Percentiles rank a stretch among this genome's conserved stretches.
These are phyloP conservation scores for Corylus heterophylla DNA, from an alignment of 306 rosid species.

Conservation along the genomic window DNA sequence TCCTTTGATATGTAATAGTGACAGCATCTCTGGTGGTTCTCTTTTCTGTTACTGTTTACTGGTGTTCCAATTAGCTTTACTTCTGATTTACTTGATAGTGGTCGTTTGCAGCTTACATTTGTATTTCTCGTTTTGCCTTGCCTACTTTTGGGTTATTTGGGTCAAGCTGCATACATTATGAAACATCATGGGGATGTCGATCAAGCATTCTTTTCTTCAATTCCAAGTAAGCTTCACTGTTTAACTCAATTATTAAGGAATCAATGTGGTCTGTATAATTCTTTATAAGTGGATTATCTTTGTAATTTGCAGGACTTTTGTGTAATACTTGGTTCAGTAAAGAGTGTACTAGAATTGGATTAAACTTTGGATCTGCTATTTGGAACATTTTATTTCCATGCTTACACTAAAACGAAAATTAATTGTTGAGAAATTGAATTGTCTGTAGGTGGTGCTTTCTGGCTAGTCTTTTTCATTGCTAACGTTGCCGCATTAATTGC, in stretches of 20 bases:
- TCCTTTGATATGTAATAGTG: conserved; percentile 18
- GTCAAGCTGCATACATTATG: conserved; percentile 97
- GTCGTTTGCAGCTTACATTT: conserved; percentile 83
- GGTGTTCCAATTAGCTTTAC: conserved; percentile 10
- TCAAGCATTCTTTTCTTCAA: conserved; percentile 70
- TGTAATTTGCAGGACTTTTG: conserved; percentile 23
- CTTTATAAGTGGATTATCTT: conserved; percentile 5
- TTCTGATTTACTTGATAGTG: conserved; percentile 27
- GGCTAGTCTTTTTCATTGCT: conserved; percentile 81
- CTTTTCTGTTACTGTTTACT: neutral
- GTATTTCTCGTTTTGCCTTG: conserved; percentile 93
- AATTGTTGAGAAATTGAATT: conserved; percentile 19
- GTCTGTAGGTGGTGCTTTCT: conserved; percentile 70
- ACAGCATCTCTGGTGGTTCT: conserved; percentile 1
- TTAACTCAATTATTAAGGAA: conserved; percentile 3
- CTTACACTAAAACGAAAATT: neutral
- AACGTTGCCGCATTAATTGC: conserved; percentile 91
- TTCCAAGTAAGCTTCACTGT: conserved; percentile 65
- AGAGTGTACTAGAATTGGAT: neutral
- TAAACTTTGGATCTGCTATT: neutral
- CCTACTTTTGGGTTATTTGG: conserved; percentile 94
- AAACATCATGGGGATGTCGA: conserved; percentile 60
- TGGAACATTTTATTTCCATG: neutral
- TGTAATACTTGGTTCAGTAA: neutral
- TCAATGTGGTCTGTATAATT: neutral